These are phyloP conservation scores for Pontederia paniculata DNA, from an alignment of 176 grass and related monocot species.

Conservation along the genomic window DNA sequence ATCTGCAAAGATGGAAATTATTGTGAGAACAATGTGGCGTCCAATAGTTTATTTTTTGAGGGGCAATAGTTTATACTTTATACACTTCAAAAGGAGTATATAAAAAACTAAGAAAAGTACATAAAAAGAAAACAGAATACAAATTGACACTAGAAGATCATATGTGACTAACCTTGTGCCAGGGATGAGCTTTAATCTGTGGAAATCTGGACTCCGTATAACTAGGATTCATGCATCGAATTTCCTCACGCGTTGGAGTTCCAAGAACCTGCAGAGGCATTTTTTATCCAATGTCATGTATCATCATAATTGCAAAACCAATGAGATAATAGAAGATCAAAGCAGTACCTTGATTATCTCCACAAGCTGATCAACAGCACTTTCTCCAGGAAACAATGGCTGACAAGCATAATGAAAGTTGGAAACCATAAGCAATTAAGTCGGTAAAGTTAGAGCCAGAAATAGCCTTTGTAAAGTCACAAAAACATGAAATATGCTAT, in stretches of 20 bases:
- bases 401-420: constrained; percentile 2
- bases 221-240: constrained; percentile 13
- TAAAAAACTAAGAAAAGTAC: too few relatives aligned
- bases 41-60: too few relatives aligned
- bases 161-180: constrained; percentile 4
- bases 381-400: constrained; percentile 17
- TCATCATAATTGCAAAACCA: neutral
- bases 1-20: constrained; percentile 6
- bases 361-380: constrained; percentile 15
- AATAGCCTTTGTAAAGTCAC: neutral
- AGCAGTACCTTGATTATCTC: constrained; percentile 13
- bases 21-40: neutral
- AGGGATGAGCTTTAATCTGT: constrained; percentile 16
- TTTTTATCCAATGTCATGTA: neutral
- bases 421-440: neutral
- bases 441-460: neutral
- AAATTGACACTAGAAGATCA: neutral
- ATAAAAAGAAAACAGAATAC: neutral
- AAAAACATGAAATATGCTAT: neutral
- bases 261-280: constrained; percentile 7
- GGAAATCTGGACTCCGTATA: constrained; percentile 13
- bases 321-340: neutral
- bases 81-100: too few relatives aligned
- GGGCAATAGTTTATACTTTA: too few relatives aligned
- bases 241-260: constrained; percentile 15